Base-by-base conservation (phyloP, 352 stramenopile genomes). In the Globisporangium cederbergense region DNA sequence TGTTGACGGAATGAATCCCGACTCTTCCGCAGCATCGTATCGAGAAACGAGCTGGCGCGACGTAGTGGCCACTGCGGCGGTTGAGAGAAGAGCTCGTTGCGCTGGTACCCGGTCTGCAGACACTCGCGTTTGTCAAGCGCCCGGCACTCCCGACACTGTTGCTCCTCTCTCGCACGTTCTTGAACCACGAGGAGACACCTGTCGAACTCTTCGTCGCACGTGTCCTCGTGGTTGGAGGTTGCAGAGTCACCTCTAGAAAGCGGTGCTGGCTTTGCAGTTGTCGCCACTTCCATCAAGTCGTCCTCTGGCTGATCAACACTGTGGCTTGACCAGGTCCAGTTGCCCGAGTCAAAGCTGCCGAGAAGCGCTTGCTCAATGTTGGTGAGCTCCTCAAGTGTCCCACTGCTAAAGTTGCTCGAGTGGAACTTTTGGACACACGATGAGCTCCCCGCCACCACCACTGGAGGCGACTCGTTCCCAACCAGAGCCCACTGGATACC, bases 401-500 rank as follows among this genome's bases (percentile, higher is more conserved):
- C 42, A 2, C 14, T 32, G n/a, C 40, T 16, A 4, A 61, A 28
- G 25, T 13, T 38, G 28, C 4, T 14, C 18, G 42, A 11, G 9
- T 54, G 28, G 25, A 34, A 62, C 9, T 13, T 28, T 16, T 30
- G 30, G 16, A 40, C 22, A 28, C 51, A 43, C 9, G 28, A 54
- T 11, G 2, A 14, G 18, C 4, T 22, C 7, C 22, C 1, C 25
- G 13, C 8, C 16, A 38, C 36, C 3, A 49, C 42, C 13, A 60
- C 20, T 16, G 67, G 51, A 20, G 66, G 30, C 2, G 32, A 7
- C 4, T 52, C 28, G 10, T 70, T 25, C 7, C 58, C 49, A 1
- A 67, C 50, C 18, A 70, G 50, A 25, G 72, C 76, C 76, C 76
- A 83, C 32, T 73, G 32, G 0, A 65, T 49, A 4, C 55, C 63